A percentile compares a stretch with the other conserved stretches of the same genome.
These are phyloP conservation scores for Canavalia ensiformis DNA, from an alignment of 306 rosid species.

Conservation along the genomic window DNA sequence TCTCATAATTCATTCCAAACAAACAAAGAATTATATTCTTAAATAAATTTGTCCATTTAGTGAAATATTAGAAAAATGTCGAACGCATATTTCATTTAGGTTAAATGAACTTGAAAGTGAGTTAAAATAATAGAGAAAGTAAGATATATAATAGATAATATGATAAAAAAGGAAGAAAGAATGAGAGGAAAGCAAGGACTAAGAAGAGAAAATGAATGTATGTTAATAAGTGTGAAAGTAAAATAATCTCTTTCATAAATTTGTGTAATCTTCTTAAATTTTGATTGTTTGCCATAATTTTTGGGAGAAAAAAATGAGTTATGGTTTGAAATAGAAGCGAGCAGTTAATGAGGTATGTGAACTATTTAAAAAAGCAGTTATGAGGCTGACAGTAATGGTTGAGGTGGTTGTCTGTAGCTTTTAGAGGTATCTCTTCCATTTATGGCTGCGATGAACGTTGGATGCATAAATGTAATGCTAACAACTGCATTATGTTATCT, in stretches of 20 bases:
- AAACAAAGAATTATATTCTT: not conserved
- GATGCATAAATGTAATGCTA: slow-evolving; percentile 30
- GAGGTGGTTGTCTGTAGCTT: slow-evolving; percentile 61
- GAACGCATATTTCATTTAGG: no score
- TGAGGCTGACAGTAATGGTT: slow-evolving; percentile 58
- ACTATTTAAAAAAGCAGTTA: slow-evolving; percentile 57
- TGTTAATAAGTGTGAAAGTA: no score
- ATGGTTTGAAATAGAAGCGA: slow-evolving; percentile 39
- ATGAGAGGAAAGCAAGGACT: no score
- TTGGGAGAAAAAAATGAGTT: not conserved
- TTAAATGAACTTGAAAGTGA: no score
- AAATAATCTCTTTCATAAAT: no score
- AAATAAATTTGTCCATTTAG: not conserved
- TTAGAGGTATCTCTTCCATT: slow-evolving; percentile 31
- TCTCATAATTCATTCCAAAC: no score
- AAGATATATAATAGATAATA: no score
- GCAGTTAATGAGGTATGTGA: slow-evolving; percentile 49
- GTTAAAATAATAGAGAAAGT: no score
- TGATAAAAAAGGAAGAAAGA: no score
- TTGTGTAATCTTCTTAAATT: not conserved
- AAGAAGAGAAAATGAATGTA: no score
- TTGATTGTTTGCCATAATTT: not conserved
- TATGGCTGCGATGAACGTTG: slow-evolving; percentile 33
- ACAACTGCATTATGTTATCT: slow-evolving; percentile 23
- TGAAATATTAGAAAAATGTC: not conserved